Evolutionary conservation across 2,329 filamentous ascomycete species (phyloP).

Genomic region (Colletotrichum nymphaeae): DNA sequence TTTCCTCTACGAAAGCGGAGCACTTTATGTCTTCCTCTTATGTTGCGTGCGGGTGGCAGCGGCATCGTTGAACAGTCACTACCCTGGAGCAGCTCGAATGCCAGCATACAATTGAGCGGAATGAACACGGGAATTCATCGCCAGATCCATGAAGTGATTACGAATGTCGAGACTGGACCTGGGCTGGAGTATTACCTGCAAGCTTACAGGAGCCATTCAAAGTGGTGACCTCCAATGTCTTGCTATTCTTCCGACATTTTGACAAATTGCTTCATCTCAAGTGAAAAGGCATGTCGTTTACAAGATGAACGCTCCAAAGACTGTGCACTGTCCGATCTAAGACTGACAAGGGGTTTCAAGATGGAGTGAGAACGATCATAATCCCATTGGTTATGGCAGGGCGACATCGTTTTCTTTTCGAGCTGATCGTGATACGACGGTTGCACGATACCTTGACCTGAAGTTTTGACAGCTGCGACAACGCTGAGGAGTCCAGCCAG

Average conservation of each 20-base stretch:
- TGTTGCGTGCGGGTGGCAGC: not conserved
- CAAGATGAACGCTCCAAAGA: slow-evolving; percentile 10
- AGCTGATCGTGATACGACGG: not conserved
- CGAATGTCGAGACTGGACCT: not conserved
- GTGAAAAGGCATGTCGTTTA: not conserved
- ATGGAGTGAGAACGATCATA: not conserved
- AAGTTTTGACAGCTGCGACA: not conserved
- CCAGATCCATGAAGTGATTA: not conserved
- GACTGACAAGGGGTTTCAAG: not conserved
- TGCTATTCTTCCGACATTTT: not conserved
- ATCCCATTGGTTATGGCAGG: not conserved
- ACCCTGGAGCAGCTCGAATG: not conserved
- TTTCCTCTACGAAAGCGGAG: too few relatives aligned
- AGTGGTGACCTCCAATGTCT: not conserved
- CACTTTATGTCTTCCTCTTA: not conserved
- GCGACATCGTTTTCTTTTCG: not conserved
- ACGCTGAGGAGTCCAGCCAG: not conserved
- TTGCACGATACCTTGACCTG: not conserved
- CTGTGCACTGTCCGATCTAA: not conserved
- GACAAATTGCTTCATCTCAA: slow-evolving; percentile 15
- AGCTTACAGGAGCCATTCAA: not conserved
- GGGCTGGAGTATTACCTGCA: not conserved
- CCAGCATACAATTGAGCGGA: not conserved
- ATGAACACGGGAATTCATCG: not conserved
- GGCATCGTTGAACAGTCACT: not conserved